Base-by-base conservation (phyloP, 176 grass and related monocot species). In the Carex pumila region DNA sequence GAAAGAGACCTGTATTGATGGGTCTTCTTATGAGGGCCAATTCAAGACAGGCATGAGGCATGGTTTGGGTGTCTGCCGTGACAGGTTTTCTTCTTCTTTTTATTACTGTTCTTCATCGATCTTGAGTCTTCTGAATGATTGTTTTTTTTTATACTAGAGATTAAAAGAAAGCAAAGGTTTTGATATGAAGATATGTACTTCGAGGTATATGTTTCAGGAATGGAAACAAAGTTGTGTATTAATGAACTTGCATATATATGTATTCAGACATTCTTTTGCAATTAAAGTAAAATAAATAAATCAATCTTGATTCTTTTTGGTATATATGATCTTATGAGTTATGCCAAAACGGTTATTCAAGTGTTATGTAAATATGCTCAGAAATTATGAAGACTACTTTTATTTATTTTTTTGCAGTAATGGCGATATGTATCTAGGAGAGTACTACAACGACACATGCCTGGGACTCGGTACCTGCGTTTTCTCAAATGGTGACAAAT, bases 381-480 rank as follows among this genome's bases (percentile, higher is more conserved):
- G 25, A 25, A 25, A 25, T 25, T 25, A 25, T 25, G 25, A 25
- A 25, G 25, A 25, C 32, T 57, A 57, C 12, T 18, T 58, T 58
- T 47, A 0, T 21, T 25, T 34, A 52, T 75, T 69, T 12, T 29
- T 7, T 54, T 13, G 45, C 74, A 97, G 94, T 69, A 88, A 94
- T 58, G 94, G 94, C 0, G 88, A 91, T 81, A 79, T 71, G 0
- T 97, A 94, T 2, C 60, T 80, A 1, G 94, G 94, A 1, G 85
- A 97, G 88, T 97, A 90, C 82, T 93, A 88, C 22, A 87, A 83
- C 13, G 91, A 93, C 87, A 90, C 88, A 88, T 81, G 91, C 87
- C 79, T 85, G 54, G 94, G 94, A 10, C 88, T 93, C 13, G 94
- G 94, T 7, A 68, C 91, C 8, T 93, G 87, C 65, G 75, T 63